Conservation (phyloP, 805 yeast species). For the Wickerhamomyces chaumierensis region DNA sequence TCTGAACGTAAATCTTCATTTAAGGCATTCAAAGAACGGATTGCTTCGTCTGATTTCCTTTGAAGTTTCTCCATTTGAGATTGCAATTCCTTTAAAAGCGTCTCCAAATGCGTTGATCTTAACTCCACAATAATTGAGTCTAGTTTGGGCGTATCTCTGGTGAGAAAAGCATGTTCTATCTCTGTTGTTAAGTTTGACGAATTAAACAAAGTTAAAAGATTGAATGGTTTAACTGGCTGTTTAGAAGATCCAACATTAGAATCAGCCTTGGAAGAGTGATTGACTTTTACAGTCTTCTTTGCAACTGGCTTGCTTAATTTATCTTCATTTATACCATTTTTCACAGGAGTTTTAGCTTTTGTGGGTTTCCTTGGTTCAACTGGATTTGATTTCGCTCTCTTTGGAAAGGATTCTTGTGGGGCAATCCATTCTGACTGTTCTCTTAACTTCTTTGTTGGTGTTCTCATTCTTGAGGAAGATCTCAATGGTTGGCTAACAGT, state of each 20-base stretch:
- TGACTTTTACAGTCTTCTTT: no score
- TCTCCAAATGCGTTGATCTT: constrained; percentile 13
- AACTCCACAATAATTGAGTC: constrained; percentile 15
- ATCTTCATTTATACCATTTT: no score
- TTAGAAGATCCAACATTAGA: background rate
- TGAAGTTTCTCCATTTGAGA: constrained; percentile 12
- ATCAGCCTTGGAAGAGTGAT: no score
- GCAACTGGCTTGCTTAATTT: no score
- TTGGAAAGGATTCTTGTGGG: background rate
- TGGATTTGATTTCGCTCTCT: background rate
- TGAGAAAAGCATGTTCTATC: constrained; percentile 9
- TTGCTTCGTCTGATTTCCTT: constrained; percentile 16
- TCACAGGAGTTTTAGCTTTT: background rate
- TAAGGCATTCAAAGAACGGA: constrained; percentile 9
- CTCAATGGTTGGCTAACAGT: background rate
- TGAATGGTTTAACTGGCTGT: constrained; percentile 6
- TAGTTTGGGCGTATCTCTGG: constrained; percentile 13
- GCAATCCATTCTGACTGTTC: background rate
- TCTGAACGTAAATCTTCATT: constrained; percentile 10
- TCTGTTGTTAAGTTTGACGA: background rate
- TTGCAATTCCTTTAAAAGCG: constrained; percentile 13
- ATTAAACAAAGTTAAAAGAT: constrained; percentile 5
- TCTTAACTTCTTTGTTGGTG: background rate
- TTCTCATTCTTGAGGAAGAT: background rate
- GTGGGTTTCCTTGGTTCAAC: background rate